Conservation (phyloP, 768 basidiomycete species). For the Porpolomopsis calyptriformis region DNA sequence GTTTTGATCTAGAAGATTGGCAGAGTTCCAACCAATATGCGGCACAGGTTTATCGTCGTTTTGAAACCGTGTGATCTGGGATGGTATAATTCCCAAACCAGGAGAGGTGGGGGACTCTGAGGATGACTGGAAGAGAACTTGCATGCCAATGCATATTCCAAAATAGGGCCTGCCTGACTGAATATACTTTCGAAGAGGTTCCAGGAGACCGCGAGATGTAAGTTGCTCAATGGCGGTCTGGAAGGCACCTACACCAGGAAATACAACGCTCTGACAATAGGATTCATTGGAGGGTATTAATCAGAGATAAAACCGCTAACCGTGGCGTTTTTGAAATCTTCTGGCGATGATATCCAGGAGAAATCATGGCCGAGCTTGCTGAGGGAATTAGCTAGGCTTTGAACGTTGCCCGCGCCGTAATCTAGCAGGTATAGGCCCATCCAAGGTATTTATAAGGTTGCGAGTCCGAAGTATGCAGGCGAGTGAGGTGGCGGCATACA, state of each 20-base stretch:
- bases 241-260: conserved; percentile 95
- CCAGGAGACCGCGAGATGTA: conserved; percentile 56
- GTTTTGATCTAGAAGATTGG: conserved; percentile 29
- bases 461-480: background rate
- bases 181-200: conserved; percentile 76
- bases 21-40: conserved; percentile 96
- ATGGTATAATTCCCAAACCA: conserved; percentile 86
- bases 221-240: conserved; percentile 78
- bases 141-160: conserved; percentile 98
- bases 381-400: conserved; percentile 88
- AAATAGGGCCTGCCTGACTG: conserved; percentile 86
- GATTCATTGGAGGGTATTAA: conserved; percentile 10
- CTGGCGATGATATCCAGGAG: conserved; percentile 73
- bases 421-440: conserved; percentile 74
- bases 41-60: conserved; percentile 77
- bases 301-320: conserved; percentile 41
- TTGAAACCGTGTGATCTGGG: conserved; percentile 63
- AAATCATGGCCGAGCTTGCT: conserved; percentile 75
- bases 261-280: conserved; percentile 69
- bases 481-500: background rate
- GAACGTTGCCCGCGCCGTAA: conserved; percentile 93
- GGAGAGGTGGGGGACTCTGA: conserved; percentile 53
- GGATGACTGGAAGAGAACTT: conserved; percentile 85
- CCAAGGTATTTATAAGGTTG: too few relatives aligned
- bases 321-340: conserved; percentile 80